Base-by-base conservation (phyloP, 2,329 filamentous ascomycete species). In the Chaetothyriales sp. region DNA sequence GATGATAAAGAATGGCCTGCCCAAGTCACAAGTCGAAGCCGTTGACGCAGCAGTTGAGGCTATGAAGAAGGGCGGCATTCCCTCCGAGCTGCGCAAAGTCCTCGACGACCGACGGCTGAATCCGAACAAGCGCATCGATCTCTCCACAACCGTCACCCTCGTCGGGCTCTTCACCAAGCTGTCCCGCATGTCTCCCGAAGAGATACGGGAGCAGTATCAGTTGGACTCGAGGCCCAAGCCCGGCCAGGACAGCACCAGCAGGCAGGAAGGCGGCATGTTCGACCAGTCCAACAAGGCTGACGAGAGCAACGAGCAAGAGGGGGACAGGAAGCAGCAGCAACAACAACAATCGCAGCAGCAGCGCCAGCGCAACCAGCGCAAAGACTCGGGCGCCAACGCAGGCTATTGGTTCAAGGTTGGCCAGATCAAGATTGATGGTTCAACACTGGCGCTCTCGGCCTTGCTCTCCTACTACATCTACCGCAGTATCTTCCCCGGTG, bases 61-160 rank as follows among this genome's bases (percentile, higher is more conserved):
- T 25, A 74, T 90, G 54, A 79, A 81, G 67, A 73, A 74, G 53
- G 73, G 80, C 43, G 87, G 87, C 8, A 77, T 87, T 15, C 85
- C 86, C 1, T 60, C 68, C 19, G 85, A 87, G 62, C 68, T 87
- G 18, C 75, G 77, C 50, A 75, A 82, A 56, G 74, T 83, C 49
- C 75, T 82, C 65, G 72, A 79, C 48, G 73, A 73, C 56, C 68
- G 70, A 61, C 68, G 64, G 64, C 73, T 71, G 22, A 54, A 60
- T 51, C 55, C 58, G 28, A 70, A 71, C 28, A 67, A 71, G 56
- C 65, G 66, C 50, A 61, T 75, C 28, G 72, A 73, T 39, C 61
- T 78, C 53, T 74, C 74, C 59, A 75, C 74, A 9, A 77, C 79
- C 18, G 77, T 83, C 43, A 80, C 80, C 63, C 65, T 81, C 50